phyloP scores from a whole-genome alignment of 2,329 filamentous ascomycete species.

The Trichoderma koningii region DNA sequence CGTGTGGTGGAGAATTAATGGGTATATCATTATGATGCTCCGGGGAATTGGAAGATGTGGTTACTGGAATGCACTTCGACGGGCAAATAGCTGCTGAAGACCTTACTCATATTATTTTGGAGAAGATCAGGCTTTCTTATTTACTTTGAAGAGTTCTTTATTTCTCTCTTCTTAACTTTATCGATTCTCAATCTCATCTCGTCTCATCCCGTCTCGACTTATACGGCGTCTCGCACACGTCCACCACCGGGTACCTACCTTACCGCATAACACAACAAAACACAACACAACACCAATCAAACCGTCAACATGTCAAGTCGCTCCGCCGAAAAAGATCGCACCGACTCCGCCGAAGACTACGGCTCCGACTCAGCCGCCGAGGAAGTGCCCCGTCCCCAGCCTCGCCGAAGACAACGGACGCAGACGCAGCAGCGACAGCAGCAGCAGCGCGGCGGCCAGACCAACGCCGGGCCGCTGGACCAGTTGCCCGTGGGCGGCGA shows the following conservation, averaged over 20 bases:
- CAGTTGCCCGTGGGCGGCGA: slow-evolving; percentile 41
- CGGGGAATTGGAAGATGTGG: slow-evolving; percentile 5
- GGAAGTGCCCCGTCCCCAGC: slow-evolving; percentile 14
- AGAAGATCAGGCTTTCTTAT: neutral
- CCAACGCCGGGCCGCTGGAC: slow-evolving; percentile 34
- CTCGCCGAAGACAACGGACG: slow-evolving; percentile 18
- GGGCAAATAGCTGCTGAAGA: neutral
- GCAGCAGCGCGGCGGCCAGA: neutral
- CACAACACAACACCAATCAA: neutral
- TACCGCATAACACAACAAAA: neutral
- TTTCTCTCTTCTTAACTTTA: neutral
- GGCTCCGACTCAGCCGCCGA: slow-evolving; percentile 26
- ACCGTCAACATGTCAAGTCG: slow-evolving; percentile 20
- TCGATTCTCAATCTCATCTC: neutral
- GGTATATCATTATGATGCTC: slow-evolving; percentile 27
- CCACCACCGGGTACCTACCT: no score
- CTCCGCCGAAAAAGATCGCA: slow-evolving; percentile 21
- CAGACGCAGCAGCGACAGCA: neutral
- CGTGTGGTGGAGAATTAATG: neutral
- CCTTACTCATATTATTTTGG: neutral
- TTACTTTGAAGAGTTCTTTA: neutral
- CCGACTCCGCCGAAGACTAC: slow-evolving; percentile 16
- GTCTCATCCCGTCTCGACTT: neutral
- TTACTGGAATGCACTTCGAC: slow-evolving; percentile 3
- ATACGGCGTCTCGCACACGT: neutral